Percentiles rank a stretch among this genome's conserved stretches.
Evolutionary conservation across 768 basidiomycete species (phyloP).

Genomic region (Boletus coccyginus): DNA sequence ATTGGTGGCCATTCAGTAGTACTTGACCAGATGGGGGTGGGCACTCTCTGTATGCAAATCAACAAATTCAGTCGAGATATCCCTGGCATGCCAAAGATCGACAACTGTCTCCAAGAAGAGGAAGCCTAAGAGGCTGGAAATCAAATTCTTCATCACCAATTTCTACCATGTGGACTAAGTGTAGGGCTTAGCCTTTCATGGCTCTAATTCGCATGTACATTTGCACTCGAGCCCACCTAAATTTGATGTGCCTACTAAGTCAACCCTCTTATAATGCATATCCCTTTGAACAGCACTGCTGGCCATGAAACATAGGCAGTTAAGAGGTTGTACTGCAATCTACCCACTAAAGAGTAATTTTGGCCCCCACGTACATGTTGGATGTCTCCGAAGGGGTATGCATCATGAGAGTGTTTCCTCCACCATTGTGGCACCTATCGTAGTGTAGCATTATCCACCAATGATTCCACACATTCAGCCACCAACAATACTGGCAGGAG

Average conservation of each 20-base stretch:
- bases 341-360: too few relatives aligned
- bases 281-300: too few relatives aligned
- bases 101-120: neutral
- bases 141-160: neutral
- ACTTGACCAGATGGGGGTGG: neutral
- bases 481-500: too few relatives aligned
- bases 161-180: neutral
- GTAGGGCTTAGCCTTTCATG: neutral
- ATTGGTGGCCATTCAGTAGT: neutral
- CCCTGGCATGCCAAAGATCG: neutral
- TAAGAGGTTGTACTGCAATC: too few relatives aligned
- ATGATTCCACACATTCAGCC: slow-evolving; percentile 56
- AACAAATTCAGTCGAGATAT: neutral
- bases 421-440: slow-evolving; percentile 96
- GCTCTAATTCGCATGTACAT: neutral
- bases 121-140: neutral
- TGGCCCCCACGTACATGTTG: too few relatives aligned
- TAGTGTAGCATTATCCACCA: slow-evolving; percentile 81
- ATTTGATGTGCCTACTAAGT: too few relatives aligned
- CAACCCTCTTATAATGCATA: too few relatives aligned
- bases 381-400: too few relatives aligned
- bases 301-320: too few relatives aligned
- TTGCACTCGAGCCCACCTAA: too few relatives aligned
- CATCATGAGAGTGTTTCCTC: slow-evolving; percentile 45
- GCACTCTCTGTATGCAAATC: neutral